Conservation (phyloP, 179 eudicot genomes). For the Camellia oleifera region DNA sequence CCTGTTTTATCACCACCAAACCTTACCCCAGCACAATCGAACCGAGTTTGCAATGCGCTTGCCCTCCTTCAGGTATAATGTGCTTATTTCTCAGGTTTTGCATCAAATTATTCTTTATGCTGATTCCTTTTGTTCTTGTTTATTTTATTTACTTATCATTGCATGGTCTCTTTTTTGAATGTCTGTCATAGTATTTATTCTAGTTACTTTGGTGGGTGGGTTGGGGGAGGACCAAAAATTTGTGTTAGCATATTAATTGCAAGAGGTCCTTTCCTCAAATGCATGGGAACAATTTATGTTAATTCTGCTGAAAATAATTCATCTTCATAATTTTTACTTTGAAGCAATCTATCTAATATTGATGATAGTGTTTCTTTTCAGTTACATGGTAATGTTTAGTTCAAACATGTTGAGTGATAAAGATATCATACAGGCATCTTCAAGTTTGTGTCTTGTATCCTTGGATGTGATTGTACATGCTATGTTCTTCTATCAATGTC, state of each 20-base stretch:
- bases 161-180: not conserved
- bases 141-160: not conserved
- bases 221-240: not conserved
- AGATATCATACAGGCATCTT: no score
- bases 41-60: slow-evolving; percentile 94
- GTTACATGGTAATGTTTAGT: not conserved
- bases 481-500: not conserved
- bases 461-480: not conserved
- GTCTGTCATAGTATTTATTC: not conserved
- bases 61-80: slow-evolving; percentile 82
- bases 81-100: not conserved
- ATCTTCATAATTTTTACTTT: not conserved
- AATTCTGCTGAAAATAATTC: not conserved
- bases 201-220: not conserved
- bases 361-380: not conserved
- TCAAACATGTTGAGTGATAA: not conserved
- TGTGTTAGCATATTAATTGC: no score
- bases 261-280: not conserved
- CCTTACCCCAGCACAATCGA: slow-evolving; percentile 77
- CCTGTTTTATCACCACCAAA: slow-evolving; percentile 90
- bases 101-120: not conserved
- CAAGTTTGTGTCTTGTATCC: not conserved
- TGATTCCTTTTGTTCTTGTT: not conserved
- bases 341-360: not conserved
- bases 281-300: not conserved